Conservation (phyloP, 371 early-diverging fungal genomes). For the Saksenaea vasiformis region DNA sequence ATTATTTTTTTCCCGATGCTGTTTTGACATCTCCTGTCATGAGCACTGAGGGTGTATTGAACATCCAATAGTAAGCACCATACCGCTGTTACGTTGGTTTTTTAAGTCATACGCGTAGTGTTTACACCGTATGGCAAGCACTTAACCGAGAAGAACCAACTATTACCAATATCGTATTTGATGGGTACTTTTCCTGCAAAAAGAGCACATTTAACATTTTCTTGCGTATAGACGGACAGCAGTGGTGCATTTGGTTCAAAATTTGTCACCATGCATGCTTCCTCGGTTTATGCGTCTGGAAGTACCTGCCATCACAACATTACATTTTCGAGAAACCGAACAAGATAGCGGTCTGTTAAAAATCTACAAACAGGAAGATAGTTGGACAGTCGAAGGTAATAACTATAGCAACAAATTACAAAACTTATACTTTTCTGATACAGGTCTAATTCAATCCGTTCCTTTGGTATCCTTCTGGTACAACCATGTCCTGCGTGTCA, state of each 20-base stretch:
- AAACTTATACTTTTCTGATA: neutral
- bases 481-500: constrained; percentile 59
- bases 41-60: constrained; percentile 56
- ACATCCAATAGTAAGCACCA: constrained; percentile 54
- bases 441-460: constrained; percentile 60
- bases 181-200: constrained; percentile 36
- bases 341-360: constrained; percentile 41
- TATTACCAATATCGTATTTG: constrained; percentile 59
- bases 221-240: constrained; percentile 49
- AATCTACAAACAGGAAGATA: constrained; percentile 56
- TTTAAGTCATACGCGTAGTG: constrained; percentile 26
- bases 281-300: constrained; percentile 44
- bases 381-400: constrained; percentile 55
- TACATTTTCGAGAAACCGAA: constrained; percentile 48
- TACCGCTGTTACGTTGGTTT: neutral
- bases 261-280: constrained; percentile 54
- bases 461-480: constrained; percentile 70
- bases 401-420: neutral
- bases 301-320: constrained; percentile 52
- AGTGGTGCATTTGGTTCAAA: constrained; percentile 49
- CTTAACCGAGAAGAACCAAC: constrained; percentile 59
- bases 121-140: constrained; percentile 65
- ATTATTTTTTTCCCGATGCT: constrained; percentile 45
- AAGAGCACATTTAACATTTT: neutral
- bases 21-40: constrained; percentile 53